phyloP scores from a whole-genome alignment of 202 grass and related monocot genomes.

The Setaria viridis region DNA sequence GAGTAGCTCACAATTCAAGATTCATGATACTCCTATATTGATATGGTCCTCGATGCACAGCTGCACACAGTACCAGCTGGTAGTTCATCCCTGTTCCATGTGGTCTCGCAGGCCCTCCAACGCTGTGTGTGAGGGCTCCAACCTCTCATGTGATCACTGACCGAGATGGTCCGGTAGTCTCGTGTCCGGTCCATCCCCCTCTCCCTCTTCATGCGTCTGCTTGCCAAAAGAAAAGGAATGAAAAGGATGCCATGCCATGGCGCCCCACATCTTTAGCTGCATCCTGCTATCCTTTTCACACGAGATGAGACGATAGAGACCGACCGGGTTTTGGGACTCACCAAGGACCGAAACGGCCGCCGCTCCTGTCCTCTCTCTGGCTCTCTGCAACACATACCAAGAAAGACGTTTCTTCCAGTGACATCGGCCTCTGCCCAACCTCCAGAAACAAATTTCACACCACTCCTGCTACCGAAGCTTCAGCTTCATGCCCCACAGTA shows the following conservation, averaged over 20 bases:
- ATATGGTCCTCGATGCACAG: neutral
- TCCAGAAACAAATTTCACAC: neutral
- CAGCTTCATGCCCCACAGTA: no score
- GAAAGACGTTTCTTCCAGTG: conserved; percentile 25
- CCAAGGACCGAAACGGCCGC: neutral
- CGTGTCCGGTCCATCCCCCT: neutral
- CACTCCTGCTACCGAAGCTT: neutral
- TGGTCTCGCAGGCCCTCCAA: neutral
- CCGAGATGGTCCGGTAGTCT: neutral
- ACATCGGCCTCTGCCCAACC: neutral
- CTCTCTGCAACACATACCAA: neutral
- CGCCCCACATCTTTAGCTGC: conserved; percentile 16
- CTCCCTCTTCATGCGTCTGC: neutral
- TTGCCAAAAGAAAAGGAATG: neutral
- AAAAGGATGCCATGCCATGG: neutral
- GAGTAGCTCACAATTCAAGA: neutral
- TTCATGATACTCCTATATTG: neutral
- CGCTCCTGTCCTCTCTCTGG: neutral
- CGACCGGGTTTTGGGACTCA: neutral
- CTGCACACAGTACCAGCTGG: neutral
- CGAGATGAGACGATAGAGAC: neutral
- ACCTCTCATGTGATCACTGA: neutral
- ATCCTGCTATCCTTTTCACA: neutral
- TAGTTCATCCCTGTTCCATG: neutral
- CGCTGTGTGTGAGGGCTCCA: neutral